Conservation (phyloP, 2,329 filamentous ascomycete species). For the Talaromyces funiculosus region DNA sequence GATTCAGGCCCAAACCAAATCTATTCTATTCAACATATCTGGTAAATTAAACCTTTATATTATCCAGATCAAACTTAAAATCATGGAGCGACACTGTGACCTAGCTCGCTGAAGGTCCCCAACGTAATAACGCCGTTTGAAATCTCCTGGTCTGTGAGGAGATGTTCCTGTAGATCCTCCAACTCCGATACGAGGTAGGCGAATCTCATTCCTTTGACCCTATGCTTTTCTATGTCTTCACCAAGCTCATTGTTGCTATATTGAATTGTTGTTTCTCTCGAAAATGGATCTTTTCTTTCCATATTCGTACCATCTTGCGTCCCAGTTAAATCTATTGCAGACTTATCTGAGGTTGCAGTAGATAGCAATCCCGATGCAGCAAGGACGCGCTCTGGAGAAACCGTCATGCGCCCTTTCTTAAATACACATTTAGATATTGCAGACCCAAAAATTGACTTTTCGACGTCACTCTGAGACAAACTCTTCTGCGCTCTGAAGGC, state of each 20-base stretch:
- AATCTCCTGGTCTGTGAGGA: slow-evolving; percentile 10
- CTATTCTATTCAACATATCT: background rate
- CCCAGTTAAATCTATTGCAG: background rate
- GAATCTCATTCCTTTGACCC: slow-evolving; percentile 2
- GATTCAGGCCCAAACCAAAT: background rate
- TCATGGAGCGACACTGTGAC: background rate
- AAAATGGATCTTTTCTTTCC: background rate
- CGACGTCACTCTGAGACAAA: slow-evolving; percentile 1
- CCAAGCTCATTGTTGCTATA: background rate
- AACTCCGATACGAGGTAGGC: slow-evolving; percentile 8
- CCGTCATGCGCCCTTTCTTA: slow-evolving; percentile 17
- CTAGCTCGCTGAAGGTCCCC: slow-evolving; percentile 9
- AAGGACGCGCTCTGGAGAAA: slow-evolving; percentile 19
- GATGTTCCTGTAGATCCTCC: slow-evolving; percentile 8
- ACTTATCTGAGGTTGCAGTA: background rate
- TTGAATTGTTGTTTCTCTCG: background rate
- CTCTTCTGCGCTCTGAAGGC: background rate
- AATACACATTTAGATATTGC: slow-evolving; percentile 15
- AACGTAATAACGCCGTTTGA: slow-evolving; percentile 6
- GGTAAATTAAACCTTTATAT: background rate
- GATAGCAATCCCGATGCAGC: slow-evolving; percentile 6
- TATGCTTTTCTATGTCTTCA: slow-evolving; percentile 1
- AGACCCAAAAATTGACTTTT: slow-evolving; percentile 7
- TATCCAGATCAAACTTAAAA: background rate
- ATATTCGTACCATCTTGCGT: background rate